Conservation (phyloP, 192 early-diverging fungal species). For the Phlyctochytrium planicorne region DNA sequence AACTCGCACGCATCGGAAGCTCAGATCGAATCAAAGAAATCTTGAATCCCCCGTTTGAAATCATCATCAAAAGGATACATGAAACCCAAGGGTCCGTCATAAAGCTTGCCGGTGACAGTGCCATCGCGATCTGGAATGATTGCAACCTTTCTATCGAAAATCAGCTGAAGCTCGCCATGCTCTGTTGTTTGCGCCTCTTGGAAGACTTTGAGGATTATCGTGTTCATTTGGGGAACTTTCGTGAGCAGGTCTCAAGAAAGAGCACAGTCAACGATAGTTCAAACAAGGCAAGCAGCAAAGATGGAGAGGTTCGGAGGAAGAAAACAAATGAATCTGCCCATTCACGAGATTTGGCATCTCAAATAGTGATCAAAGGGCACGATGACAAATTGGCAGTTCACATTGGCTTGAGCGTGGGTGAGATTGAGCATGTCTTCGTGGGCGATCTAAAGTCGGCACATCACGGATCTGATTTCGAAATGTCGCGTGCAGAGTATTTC, state of each 20-base stretch:
- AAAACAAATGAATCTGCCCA: no score
- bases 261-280: no score
- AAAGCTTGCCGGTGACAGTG: conserved; percentile 30
- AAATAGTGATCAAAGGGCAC: not conserved
- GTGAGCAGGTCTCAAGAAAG: no score
- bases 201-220: not conserved
- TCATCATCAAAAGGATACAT: not conserved
- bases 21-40: not conserved
- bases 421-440: conserved; percentile 23
- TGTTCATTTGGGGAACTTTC: no score
- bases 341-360: no score
- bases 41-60: not conserved
- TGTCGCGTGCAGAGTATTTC: conserved; percentile 22
- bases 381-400: conserved; percentile 20
- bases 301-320: no score
- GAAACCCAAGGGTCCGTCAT: conserved; percentile 17
- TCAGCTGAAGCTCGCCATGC: not conserved
- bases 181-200: not conserved
- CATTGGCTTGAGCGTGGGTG: conserved; percentile 25
- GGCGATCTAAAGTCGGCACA: no score
- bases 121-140: conserved; percentile 25
- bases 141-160: no score
- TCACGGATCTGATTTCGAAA: no score
- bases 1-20: not conserved
- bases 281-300: no score